These are phyloP conservation scores for Lactuca sativa DNA, from an alignment of 129 eudicot species.

Conservation along the genomic window DNA sequence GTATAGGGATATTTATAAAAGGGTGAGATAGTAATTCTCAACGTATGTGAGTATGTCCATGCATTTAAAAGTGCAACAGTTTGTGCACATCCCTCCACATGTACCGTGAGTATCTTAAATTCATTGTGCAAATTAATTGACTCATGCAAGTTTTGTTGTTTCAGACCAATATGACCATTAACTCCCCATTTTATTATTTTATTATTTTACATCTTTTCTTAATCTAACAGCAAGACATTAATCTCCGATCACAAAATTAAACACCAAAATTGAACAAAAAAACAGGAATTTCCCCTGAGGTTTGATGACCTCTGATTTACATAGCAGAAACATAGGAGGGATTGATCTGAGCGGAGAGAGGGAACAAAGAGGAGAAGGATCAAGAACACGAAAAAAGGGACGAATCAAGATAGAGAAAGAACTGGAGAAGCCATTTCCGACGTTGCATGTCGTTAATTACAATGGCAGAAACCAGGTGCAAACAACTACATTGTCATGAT, in stretches of 20 bases:
- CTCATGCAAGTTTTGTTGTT: constrained; percentile 10
- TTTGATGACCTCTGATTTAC: constrained; percentile 11
- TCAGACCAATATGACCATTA: neutral
- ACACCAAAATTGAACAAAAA: constrained; percentile 3
- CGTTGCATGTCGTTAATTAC: neutral
- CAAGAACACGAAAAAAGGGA: too few species aligned
- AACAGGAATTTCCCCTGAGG: constrained; percentile 11
- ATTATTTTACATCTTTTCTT: neutral
- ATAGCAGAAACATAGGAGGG: constrained; percentile 24
- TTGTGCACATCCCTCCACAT: neutral
- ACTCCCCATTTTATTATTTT: neutral
- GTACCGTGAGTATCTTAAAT: neutral
- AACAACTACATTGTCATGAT: neutral
- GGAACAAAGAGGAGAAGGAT: neutral
- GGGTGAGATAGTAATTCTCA: neutral
- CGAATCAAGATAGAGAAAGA: neutral
- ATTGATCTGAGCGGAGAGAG: constrained; percentile 3
- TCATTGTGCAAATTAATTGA: constrained; percentile 1
- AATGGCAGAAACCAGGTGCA: neutral
- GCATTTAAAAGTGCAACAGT: constrained; percentile 4
- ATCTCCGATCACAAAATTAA: neutral
- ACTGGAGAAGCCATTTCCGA: constrained; percentile 1
- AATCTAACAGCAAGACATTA: neutral
- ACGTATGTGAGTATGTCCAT: neutral
- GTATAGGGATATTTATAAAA: neutral